Evolutionary conservation across 441 rosid species (phyloP).

Genomic region (Mallotus repandus): DNA sequence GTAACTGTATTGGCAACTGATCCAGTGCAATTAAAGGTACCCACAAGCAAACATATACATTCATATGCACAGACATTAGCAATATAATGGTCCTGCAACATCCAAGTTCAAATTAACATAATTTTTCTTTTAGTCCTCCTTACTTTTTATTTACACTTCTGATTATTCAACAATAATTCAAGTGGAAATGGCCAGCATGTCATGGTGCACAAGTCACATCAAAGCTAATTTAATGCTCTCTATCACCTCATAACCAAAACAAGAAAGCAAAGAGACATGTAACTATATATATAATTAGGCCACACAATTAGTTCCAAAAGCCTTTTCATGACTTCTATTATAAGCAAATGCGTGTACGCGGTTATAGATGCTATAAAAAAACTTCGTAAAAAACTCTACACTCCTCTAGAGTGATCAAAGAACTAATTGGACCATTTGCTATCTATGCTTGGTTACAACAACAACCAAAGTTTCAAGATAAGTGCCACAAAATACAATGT

Average conservation of each 20-base stretch:
- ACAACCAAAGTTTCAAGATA: no score
- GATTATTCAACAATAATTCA: constrained; percentile 8
- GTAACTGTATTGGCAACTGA: background rate
- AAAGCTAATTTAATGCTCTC: background rate
- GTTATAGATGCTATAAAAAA: no score
- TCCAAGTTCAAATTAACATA: background rate
- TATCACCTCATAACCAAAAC: background rate
- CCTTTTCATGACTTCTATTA: background rate
- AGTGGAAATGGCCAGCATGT: constrained; percentile 28
- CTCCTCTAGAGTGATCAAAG: background rate
- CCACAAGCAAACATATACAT: background rate
- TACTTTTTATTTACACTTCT: background rate
- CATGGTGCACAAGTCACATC: constrained; percentile 28
- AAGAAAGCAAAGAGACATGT: no score
- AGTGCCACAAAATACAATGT: no score
- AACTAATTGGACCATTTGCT: no score
- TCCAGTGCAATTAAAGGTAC: background rate
- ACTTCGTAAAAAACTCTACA: no score
- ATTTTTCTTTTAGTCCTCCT: background rate
- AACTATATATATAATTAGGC: no score
- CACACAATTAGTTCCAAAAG: background rate
- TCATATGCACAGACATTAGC: background rate
- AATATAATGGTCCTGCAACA: background rate
- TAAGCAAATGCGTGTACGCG: constrained; percentile 5
- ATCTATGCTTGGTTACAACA: no score